These are phyloP conservation scores for Imleria badia DNA, from an alignment of 768 basidiomycete genomes.

Conservation along the genomic window DNA sequence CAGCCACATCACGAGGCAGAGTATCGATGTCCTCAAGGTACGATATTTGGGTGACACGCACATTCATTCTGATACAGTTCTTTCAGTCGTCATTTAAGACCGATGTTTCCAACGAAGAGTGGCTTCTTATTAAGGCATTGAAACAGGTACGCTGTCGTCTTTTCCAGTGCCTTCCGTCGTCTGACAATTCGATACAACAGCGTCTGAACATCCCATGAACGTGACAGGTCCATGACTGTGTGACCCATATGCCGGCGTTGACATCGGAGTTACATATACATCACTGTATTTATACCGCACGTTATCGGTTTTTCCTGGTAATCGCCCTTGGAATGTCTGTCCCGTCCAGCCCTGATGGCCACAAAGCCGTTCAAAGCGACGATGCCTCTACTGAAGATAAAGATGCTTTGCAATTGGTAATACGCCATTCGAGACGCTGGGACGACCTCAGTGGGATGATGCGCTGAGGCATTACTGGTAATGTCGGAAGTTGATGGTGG, in stretches of 20 bases:
- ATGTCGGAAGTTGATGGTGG: conserved; percentile 66
- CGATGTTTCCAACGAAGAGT: conserved; percentile 89
- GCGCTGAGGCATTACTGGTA: conserved; percentile 34
- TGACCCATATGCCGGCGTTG: conserved; percentile 1
- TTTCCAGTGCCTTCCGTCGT: neutral
- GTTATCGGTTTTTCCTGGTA: neutral
- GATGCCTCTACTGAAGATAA: conserved; percentile 33
- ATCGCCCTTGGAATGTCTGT: conserved; percentile 21
- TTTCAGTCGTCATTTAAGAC: conserved; percentile 78
- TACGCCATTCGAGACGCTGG: conserved; percentile 28
- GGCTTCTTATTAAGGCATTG: conserved; percentile 86
- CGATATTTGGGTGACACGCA: neutral
- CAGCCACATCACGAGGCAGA: conserved; percentile 86
- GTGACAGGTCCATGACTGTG: neutral
- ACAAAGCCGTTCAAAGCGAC: conserved; percentile 12
- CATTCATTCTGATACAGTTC: conserved; percentile 7
- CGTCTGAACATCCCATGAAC: conserved; percentile 38
- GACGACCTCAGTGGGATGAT: conserved; percentile 32
- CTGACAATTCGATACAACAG: conserved; percentile 22
- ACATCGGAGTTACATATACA: conserved; percentile 27
- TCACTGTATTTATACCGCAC: conserved; percentile 33
- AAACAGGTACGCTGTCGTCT: conserved; percentile 54
- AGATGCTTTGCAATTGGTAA: conserved; percentile 62
- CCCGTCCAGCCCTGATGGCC: conserved; percentile 11
- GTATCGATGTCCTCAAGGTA: conserved; percentile 95